Evolutionary conservation across 805 yeast species (phyloP).

Genomic region (Ascoidea asiatica): DNA sequence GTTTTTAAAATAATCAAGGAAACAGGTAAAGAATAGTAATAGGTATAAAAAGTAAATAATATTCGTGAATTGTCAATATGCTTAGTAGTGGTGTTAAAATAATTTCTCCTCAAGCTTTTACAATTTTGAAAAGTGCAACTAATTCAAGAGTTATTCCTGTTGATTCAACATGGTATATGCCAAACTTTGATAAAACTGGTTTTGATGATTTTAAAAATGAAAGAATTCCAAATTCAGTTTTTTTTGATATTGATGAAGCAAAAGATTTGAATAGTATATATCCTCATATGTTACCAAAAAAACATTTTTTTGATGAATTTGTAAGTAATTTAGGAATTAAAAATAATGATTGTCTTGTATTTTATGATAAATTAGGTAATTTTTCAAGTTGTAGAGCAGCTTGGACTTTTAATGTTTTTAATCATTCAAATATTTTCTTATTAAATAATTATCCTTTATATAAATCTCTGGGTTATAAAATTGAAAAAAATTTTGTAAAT

Average conservation of each 20-base stretch:
- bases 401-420: conserved; percentile 77
- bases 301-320: conserved; percentile 36
- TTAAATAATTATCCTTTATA: conserved; percentile 58
- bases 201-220: conserved; percentile 39
- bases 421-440: conserved; percentile 56
- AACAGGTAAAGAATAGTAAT: no score
- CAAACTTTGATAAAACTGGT: conserved; percentile 52
- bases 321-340: conserved; percentile 43
- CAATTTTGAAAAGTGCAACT: no score
- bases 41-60: no score
- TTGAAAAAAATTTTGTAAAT: conserved; percentile 4
- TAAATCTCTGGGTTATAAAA: conserved; percentile 23
- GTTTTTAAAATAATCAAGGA: no score
- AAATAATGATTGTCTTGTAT: conserved; percentile 47
- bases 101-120: no score
- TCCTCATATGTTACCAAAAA: conserved; percentile 86
- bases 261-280: conserved; percentile 45
- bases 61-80: no score
- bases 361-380: conserved; percentile 77
- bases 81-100: no score
- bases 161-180: conserved; percentile 91
- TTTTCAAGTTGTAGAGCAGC: conserved; percentile 86
- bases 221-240: conserved; percentile 55
- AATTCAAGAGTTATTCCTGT: conserved; percentile 40
- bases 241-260: conserved; percentile 65